Base-by-base conservation (phyloP, 2,329 filamentous ascomycete species). In the Gaeumannomyces sp. region DNA sequence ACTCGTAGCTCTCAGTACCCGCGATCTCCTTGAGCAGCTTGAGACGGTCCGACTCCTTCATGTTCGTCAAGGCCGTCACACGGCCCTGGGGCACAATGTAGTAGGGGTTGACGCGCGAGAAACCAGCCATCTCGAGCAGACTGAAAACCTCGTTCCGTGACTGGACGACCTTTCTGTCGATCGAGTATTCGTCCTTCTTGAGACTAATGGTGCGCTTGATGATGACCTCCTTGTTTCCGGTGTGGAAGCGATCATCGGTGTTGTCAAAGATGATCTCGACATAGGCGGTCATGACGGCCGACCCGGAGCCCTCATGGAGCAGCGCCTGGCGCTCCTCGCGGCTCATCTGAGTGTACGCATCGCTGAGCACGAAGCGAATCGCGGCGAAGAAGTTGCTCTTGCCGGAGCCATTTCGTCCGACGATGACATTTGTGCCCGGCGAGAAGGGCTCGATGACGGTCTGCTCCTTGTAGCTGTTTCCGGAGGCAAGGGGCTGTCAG, bases 321-420 rank as follows among this genome's bases (percentile, higher is more conserved):
- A 99, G 85, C 35, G 92, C 93, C 77, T 96, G 93, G 67, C 95
- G 92, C 81, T 99, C 94, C 76, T 99, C 95, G 71, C 94, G 90
- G 69, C 90, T 92, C 86, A 99, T 92, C 76, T 96, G 91, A 59
- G 91, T 96, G 78, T 99, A 99, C 69, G 93, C 92, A 87, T 99
- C 95, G 78, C 93, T 95, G 68, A 99, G 89, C 60, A 98, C 96
- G 79, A 99, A 99, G 66, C 95, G 93, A 77, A 99, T 97, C 59
- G 95, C 95, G 63, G 95, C 94, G 79, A 99, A 99, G 85, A 99
- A 99, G 80, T 99, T 99, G 77, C 93, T 97, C 84, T 99, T 99
- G 74, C 95, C 95, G 3, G 95, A 98, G 70, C 95, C 95, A 88
- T 99, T 99, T 81, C 95, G 94, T 70, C 95, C 95, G 73, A 99